A percentile compares a stretch with the other conserved stretches of the same genome.
Evolutionary conservation across 345 rosid species (phyloP).

Genomic region (Salix koriyanagi): DNA sequence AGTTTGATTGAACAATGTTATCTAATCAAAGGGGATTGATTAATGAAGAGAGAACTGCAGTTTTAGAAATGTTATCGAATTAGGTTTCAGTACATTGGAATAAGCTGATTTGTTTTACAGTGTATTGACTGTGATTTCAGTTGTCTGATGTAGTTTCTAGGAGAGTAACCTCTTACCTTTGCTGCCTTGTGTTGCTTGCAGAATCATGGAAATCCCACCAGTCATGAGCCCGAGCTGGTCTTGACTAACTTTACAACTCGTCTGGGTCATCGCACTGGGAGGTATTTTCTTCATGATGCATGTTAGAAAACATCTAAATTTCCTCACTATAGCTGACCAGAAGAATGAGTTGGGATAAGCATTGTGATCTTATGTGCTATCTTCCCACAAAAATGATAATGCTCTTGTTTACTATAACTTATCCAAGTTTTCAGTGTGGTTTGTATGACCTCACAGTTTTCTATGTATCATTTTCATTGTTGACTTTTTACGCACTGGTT

Average conservation of each 20-base stretch:
- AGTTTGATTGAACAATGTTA: neutral
- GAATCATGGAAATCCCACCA: slow-evolving; percentile 94
- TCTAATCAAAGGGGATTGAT: neutral
- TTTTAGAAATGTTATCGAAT: neutral
- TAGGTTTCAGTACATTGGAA: neutral
- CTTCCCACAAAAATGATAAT: neutral
- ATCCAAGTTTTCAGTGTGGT: neutral
- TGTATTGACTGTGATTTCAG: neutral
- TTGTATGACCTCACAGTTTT: neutral
- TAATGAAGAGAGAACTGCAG: neutral
- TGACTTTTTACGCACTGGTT: neutral
- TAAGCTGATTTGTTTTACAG: neutral
- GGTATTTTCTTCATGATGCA: slow-evolving; percentile 40
- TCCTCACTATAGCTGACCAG: neutral
- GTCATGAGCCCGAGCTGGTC: slow-evolving; percentile 83
- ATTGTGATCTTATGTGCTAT: neutral
- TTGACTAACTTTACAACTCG: slow-evolving; percentile 86
- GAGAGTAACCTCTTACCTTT: no score
- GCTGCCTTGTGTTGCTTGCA: slow-evolving; percentile 21
- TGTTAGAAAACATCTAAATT: neutral
- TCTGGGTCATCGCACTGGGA: slow-evolving; percentile 85
- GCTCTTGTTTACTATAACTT: neutral
- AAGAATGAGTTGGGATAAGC: neutral
- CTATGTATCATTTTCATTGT: neutral
- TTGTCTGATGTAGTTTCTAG: neutral